These are phyloP conservation scores for Uronychia setigera DNA, from an alignment of 73 alveolate species.

Conservation along the genomic window DNA sequence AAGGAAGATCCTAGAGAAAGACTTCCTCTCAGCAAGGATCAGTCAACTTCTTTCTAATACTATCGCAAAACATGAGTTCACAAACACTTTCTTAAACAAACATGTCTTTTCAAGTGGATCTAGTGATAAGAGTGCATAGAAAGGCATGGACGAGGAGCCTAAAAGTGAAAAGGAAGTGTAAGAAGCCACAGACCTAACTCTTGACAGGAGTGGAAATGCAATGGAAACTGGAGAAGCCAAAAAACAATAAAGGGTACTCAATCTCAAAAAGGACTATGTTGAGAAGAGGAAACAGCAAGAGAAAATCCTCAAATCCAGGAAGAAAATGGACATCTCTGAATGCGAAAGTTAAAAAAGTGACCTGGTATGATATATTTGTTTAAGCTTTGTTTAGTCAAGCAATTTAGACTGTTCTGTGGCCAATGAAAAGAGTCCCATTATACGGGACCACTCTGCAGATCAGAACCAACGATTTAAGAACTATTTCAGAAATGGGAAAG, in stretches of 20 bases:
- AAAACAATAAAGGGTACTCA: not conserved
- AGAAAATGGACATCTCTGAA: not conserved
- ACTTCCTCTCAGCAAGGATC: slow-evolving; percentile 49
- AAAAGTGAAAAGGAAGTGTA: not conserved
- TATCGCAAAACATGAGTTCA: slow-evolving; percentile 55
- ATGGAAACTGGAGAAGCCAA: not conserved
- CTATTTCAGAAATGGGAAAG: slow-evolving; percentile 3
- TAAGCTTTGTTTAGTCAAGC: not conserved
- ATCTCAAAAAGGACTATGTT: slow-evolving; percentile 7
- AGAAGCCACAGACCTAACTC: not conserved
- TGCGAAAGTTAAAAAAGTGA: not conserved
- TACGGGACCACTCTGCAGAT: not conserved
- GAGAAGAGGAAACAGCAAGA: slow-evolving; percentile 12
- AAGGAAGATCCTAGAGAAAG: slow-evolving; percentile 57
- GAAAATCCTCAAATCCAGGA: not conserved
- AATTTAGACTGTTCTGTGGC: slow-evolving; percentile 18
- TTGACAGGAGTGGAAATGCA: slow-evolving; percentile 1
- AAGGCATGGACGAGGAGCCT: slow-evolving; percentile 5
- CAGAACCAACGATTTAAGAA: slow-evolving; percentile 19
- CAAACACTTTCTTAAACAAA: slow-evolving; percentile 52
- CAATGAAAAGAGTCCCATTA: slow-evolving; percentile 14
- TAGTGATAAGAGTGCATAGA: not conserved
- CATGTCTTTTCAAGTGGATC: slow-evolving; percentile 12
- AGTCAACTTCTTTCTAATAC: slow-evolving; percentile 62
- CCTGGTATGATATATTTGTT: not conserved